Evolutionary conservation across 164 flowering plant species (phyloP), one percentile per base, ranked within the genome.

Genomic region (Aristolochia fimbriata): DNA sequence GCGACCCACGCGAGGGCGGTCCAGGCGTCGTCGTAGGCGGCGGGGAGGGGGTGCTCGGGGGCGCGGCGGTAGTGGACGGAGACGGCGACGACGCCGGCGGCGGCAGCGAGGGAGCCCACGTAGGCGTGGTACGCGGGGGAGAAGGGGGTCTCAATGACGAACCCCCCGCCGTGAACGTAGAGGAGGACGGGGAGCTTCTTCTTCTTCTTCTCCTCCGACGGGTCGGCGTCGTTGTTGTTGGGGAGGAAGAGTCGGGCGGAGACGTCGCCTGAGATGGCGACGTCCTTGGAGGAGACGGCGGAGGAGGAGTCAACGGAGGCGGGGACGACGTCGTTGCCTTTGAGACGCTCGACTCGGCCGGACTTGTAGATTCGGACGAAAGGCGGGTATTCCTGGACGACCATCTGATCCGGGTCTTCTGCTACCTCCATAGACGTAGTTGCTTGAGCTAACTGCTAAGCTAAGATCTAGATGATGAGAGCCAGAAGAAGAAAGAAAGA

Each of bases 91-190:
- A 64, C 72, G 8, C 63, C 47, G n/a, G 82, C 71, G 19, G 58
- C 31, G 4, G 76, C 50, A 14, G 57, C 73, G 20, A 83, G 6
- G 23, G n/a, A 5, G 70, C 58, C 68, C 25, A 81, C 55, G 65
- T 68, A 75, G 46, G 50, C 45, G 14, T 75, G 76, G 60, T 66
- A 47, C 15, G 55, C 3, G 41, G 43, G 25, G 2, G 81, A 76
- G 70, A 59, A 70, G 61, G 86, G 73, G 52, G 84, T 74, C 45
- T 68, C 83, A 19, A 75, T 6, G 64, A 73, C 65, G 59, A 85
- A 85, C 20, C 68, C 84, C 11, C 88, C 82, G 27, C 83, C 84
- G 23, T 77, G 92, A 73, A 68, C 68, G 75, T 79, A 81, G 61
- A 81, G 63, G 24, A 83, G 62, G 57, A 81, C 58, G 45, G 85